Percentiles rank a stretch among this genome's conserved stretches.
Evolutionary conservation across 768 basidiomycete genomes (phyloP).

Genomic region (Termitomyces sp.): DNA sequence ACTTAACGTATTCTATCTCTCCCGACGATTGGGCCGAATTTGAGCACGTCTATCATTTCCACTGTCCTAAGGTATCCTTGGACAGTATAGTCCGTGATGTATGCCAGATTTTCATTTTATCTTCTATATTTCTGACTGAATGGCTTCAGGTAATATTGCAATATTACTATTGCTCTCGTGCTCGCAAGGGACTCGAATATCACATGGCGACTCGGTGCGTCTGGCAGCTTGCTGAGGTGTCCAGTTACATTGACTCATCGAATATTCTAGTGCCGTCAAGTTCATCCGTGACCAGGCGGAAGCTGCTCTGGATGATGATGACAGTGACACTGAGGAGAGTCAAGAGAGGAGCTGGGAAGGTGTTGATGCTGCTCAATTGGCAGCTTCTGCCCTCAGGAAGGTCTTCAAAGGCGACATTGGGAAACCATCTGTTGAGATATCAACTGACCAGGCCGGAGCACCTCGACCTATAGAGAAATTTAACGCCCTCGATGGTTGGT

Average conservation of each 20-base stretch:
- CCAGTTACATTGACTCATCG: constrained; percentile 8
- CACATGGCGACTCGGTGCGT: constrained; percentile 80
- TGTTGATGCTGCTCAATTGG: constrained; percentile 54
- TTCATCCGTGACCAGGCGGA: constrained; percentile 83
- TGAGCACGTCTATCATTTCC: constrained; percentile 87
- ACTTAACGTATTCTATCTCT: constrained; percentile 60
- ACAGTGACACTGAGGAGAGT: constrained; percentile 19
- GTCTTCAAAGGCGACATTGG: constrained; percentile 52
- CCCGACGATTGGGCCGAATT: constrained; percentile 75
- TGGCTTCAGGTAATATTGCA: constrained; percentile 67
- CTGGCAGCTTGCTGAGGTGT: background rate
- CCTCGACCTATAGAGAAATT: constrained; percentile 28
- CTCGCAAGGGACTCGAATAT: constrained; percentile 77
- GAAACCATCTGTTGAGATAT: constrained; percentile 39
- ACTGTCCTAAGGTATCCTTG: constrained; percentile 78
- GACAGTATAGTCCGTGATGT: constrained; percentile 78
- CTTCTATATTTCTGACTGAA: constrained; percentile 9
- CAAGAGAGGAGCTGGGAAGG: constrained; percentile 24
- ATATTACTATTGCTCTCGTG: constrained; percentile 81
- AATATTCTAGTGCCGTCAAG: constrained; percentile 59
- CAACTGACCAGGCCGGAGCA: constrained; percentile 19
- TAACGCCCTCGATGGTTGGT: constrained; percentile 69
- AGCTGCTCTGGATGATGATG: constrained; percentile 29
- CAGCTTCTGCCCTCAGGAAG: constrained; percentile 60
- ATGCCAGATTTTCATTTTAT: constrained; percentile 23